phyloP scores from a whole-genome alignment of 2,329 filamentous ascomycete species.

The Laburnicola sp. region DNA sequence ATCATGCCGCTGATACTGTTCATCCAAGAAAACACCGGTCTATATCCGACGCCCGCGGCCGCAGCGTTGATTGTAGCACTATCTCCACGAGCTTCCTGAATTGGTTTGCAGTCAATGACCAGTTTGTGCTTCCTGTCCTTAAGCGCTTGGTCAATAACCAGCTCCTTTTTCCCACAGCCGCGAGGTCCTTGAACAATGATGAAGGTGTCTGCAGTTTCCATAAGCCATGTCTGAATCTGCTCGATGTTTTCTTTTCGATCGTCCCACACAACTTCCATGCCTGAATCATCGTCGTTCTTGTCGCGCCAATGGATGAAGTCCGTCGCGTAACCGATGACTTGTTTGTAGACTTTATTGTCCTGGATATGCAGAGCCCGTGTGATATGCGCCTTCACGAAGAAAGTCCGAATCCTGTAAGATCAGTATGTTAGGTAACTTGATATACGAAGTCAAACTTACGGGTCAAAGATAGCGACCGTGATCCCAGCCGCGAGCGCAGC shows the following conservation, averaged over 20 bases:
- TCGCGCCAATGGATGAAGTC: conserved; percentile 65
- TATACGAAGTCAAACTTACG: conserved; percentile 45
- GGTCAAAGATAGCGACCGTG: conserved; percentile 89
- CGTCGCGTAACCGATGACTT: conserved; percentile 75
- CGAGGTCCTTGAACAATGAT: conserved; percentile 91
- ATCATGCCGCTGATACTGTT: conserved; percentile 92
- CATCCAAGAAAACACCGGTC: conserved; percentile 93
- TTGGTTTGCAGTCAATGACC: conserved; percentile 88
- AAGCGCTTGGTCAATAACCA: conserved; percentile 83
- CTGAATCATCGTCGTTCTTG: conserved; percentile 64
- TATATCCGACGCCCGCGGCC: conserved; percentile 82
- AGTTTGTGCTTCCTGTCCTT: conserved; percentile 76
- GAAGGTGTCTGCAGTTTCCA: conserved; percentile 87
- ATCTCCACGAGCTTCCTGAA: conserved; percentile 88
- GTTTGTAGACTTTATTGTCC: conserved; percentile 73
- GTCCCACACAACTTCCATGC: conserved; percentile 81
- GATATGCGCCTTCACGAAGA: conserved; percentile 88
- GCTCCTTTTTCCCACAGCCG: conserved; percentile 86
- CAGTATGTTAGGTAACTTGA: neutral
- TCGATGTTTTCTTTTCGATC: conserved; percentile 81
- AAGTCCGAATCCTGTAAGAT: conserved; percentile 68
- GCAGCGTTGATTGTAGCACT: conserved; percentile 80
- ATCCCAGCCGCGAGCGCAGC: conserved; percentile 80
- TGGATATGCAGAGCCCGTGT: conserved; percentile 74
- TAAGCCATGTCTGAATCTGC: conserved; percentile 80